Percentiles rank a stretch among this genome's conserved stretches.
Conservation (phyloP, 2,329 filamentous ascomycete genomes). For the Diplodia sapinea region DNA sequence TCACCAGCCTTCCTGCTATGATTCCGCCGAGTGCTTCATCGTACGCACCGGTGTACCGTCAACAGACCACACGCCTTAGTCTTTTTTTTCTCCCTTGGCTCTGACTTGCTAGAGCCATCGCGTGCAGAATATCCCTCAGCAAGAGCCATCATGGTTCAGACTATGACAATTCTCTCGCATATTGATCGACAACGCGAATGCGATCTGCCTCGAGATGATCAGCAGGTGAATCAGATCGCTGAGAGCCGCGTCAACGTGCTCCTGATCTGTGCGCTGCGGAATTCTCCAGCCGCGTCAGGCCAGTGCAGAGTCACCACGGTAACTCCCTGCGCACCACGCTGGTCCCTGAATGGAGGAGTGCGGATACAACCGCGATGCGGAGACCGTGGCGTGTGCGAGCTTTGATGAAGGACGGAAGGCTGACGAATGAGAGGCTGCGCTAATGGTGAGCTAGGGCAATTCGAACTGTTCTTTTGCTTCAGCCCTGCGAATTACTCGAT, state of each 20-base stretch:
- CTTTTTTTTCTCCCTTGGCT: background rate
- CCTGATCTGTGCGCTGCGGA: background rate
- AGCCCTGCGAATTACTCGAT: background rate
- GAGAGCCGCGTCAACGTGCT: background rate
- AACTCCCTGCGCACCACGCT: background rate
- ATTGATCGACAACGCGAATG: background rate
- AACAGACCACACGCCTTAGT: background rate
- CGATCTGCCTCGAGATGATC: background rate
- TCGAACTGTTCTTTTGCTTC: background rate
- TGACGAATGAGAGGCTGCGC: background rate
- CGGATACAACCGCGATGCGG: constrained; percentile 2
- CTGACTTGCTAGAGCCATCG: no score
- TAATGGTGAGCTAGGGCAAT: background rate
- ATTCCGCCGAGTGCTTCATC: background rate
- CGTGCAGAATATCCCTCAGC: background rate
- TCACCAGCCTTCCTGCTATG: background rate
- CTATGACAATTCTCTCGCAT: background rate
- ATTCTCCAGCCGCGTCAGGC: background rate
- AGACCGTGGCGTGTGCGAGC: background rate
- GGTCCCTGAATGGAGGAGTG: background rate
- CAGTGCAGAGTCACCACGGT: background rate
- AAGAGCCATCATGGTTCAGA: background rate
- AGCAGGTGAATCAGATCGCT: background rate
- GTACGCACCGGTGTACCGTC: background rate
- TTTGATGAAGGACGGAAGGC: background rate